phyloP scores from a whole-genome alignment of 805 yeast species.

The Clavispora asparagi region DNA sequence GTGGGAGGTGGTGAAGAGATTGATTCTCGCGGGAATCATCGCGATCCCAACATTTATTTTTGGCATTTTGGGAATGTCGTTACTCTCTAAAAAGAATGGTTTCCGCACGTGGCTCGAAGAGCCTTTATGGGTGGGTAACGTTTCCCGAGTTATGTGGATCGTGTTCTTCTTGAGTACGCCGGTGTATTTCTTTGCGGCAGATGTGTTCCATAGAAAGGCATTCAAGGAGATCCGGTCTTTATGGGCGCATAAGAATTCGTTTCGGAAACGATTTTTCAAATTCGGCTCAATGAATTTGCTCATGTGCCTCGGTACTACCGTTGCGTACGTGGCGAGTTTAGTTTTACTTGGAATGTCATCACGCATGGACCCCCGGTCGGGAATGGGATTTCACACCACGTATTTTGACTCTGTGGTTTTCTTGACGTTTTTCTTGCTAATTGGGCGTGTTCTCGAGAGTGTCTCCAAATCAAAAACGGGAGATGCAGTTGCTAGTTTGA shows the following conservation, averaged over 20 bases:
- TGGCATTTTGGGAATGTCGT: constrained; percentile 66
- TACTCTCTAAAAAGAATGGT: constrained; percentile 37
- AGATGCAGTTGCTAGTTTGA: constrained; percentile 52
- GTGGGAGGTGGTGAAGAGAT: constrained; percentile 38
- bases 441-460: constrained; percentile 66
- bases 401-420: constrained; percentile 80
- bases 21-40: constrained; percentile 44
- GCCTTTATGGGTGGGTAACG: constrained; percentile 61
- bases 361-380: constrained; percentile 11
- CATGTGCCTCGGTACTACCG: constrained; percentile 68
- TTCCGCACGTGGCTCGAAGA: constrained; percentile 52
- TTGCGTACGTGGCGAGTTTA: constrained; percentile 66
- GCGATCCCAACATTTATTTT: constrained; percentile 67
- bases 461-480: constrained; percentile 65
- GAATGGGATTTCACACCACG: constrained; percentile 52
- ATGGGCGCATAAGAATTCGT: constrained; percentile 53
- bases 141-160: constrained; percentile 59
- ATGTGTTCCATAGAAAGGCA: constrained; percentile 66
- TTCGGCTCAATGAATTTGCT: constrained; percentile 78
- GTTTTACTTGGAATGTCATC: constrained; percentile 48
- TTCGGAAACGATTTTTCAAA: constrained; percentile 51
- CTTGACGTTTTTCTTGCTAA: constrained; percentile 62
- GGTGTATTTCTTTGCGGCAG: constrained; percentile 70
- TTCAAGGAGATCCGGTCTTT: constrained; percentile 50
- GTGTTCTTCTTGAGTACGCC: constrained; percentile 64